These are phyloP conservation scores for Planoprotostelium fungivorum DNA, from an alignment of 78 protist genomes.

Conservation along the genomic window DNA sequence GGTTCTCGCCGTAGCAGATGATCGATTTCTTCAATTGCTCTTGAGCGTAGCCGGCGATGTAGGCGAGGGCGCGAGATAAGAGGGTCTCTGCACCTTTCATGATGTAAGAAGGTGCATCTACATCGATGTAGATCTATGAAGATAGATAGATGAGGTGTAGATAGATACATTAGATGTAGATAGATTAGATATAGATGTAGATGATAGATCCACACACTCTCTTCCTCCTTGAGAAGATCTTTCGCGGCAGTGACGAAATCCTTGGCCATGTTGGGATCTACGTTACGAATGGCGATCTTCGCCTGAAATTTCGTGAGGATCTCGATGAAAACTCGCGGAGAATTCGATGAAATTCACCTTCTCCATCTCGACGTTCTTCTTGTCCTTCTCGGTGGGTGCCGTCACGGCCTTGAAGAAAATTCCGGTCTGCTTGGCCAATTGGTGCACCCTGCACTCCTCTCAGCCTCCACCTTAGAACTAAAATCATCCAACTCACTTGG, in stretches of 20 bases:
- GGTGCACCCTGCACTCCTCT: neutral
- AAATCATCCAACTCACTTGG: too few species aligned
- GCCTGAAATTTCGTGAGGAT: too few species aligned
- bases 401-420: neutral
- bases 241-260: neutral
- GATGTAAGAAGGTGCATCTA: too few species aligned
- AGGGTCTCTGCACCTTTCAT: neutral
- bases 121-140: too few species aligned
- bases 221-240: neutral
- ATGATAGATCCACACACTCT: neutral
- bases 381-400: neutral
- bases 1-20: neutral
- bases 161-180: neutral
- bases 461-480: too few species aligned
- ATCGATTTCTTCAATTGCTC: neutral
- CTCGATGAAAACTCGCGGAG: neutral
- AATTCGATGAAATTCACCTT: neutral
- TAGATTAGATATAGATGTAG: too few species aligned
- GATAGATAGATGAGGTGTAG: neutral
- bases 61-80: neutral
- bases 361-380: neutral
- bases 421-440: neutral
- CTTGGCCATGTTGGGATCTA: neutral
- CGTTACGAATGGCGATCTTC: neutral
- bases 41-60: neutral